Base-by-base conservation (phyloP, 73 alveolate genomes). In the Paramecium caudatum region DNA sequence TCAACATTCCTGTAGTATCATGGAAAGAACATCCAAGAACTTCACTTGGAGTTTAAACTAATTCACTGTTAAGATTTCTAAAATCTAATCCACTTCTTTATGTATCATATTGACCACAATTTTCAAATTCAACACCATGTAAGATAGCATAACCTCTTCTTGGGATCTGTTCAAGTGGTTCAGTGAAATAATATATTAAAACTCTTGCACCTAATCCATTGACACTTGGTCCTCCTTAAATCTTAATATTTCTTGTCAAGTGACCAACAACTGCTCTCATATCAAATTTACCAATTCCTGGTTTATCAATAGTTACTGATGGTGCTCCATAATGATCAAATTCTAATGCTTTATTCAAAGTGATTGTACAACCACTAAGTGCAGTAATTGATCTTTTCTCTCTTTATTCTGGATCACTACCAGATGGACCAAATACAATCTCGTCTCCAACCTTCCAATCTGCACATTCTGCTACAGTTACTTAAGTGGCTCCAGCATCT, bases 301-400 rank as follows among this genome's bases (percentile, higher is more conserved):
- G 46, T 30, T 86, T 48, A 37, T 49, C 63, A 10, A 86, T 70
- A 63, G 93, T 86, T 10, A 62, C 80, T 4, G 50, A 16, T 5
- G 87, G 69, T 33, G 93, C 93, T 41, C 93, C 93, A 86, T 61
- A 86, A 5, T 86, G 93, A 62, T 86, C 82, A 39, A 41, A 86
- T 25, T 41, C 27, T 9, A 65, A 30, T 9, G 93, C 63, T 36
- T 37, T 12, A 41, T 65, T 23, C 32, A 86, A 86, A 19, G 87
- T 86, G 6, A 86, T 43, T 4, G 62, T 36, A 23, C 68, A 47
- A 25, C 93, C 93, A 63, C 46, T 17, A 63, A 86, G 17, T 1
- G 88, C 25, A 4, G 93, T 70, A 21, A 86, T 86, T 6, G 88
- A 15, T 30, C 34, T 62, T 19, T 61, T 47, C 10, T 86, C 93